Evolutionary conservation across 768 basidiomycete genomes (phyloP).

Genomic region (Pulveroboletus frians): DNA sequence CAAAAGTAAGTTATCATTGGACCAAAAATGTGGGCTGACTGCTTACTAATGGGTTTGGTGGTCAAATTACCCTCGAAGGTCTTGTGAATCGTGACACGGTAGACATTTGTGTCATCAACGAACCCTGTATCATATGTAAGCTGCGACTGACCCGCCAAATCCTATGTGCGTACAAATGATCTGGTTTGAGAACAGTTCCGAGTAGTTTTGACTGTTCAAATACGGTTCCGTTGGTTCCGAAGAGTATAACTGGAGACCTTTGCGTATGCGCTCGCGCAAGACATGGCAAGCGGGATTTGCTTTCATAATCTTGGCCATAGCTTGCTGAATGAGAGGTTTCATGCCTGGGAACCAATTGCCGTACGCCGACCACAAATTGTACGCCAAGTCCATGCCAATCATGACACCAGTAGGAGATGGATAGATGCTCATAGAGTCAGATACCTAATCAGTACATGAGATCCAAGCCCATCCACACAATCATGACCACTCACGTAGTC

Average conservation of each 20-base stretch:
- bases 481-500: slow-evolving; percentile 66
- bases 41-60: slow-evolving; percentile 92
- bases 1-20: not conserved
- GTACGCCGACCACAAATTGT: slow-evolving; percentile 97
- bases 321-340: slow-evolving; percentile 96
- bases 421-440: slow-evolving; percentile 98
- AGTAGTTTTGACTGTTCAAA: slow-evolving; percentile 96
- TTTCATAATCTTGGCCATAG: slow-evolving; percentile 99
- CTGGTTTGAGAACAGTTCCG: slow-evolving; percentile 95
- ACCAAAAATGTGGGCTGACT: not conserved
- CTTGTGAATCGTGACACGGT: slow-evolving; percentile 98
- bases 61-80: slow-evolving; percentile 99
- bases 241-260: slow-evolving; percentile 96
- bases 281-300: slow-evolving; percentile 98
- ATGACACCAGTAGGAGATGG: slow-evolving; percentile 98
- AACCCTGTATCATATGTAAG: slow-evolving; percentile 60
- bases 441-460: slow-evolving; percentile 47
- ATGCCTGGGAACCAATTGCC: slow-evolving; percentile 99
- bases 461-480: not conserved
- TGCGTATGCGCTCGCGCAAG: slow-evolving; percentile 95
- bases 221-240: slow-evolving; percentile 99
- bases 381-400: slow-evolving; percentile 98
- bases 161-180: slow-evolving; percentile 69
- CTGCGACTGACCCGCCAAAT: not conserved
- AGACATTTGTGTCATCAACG: slow-evolving; percentile 99